Percentiles rank a stretch among this genome's conserved stretches.
Evolutionary conservation across 495 filamentous ascomycete genomes (phyloP).

Genomic region (Aspergillus olivimuriae): DNA sequence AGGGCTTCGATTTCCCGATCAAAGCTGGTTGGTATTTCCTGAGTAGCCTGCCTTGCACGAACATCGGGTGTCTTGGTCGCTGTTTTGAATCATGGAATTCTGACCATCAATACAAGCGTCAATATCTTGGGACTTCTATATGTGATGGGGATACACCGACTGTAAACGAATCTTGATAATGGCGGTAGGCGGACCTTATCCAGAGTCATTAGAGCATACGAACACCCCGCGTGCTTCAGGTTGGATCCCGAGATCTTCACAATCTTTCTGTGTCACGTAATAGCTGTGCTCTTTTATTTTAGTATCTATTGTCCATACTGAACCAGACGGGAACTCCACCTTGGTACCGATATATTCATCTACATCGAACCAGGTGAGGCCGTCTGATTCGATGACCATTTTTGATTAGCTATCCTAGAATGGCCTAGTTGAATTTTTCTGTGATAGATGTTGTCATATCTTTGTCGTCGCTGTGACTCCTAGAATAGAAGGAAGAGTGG

Average conservation of each 20-base stretch:
- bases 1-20: slow-evolving; percentile 1
- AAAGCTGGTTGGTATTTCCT: not conserved
- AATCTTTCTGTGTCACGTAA: not conserved
- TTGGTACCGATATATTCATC: slow-evolving; percentile 2
- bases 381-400: not conserved
- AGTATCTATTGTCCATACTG: not conserved
- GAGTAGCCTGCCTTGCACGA: slow-evolving; percentile 2
- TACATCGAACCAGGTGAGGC: slow-evolving; percentile 3
- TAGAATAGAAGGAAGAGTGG: too few relatives aligned
- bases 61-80: not conserved
- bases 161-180: slow-evolving; percentile 3
- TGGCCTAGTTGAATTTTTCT: not conserved
- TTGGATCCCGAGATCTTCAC: not conserved
- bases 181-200: slow-evolving; percentile 1
- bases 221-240: slow-evolving; percentile 3
- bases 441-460: too few relatives aligned
- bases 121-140: not conserved
- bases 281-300: slow-evolving; percentile 2
- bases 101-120: not conserved
- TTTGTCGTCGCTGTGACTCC: too few relatives aligned
- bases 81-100: slow-evolving; percentile 3
- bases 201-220: slow-evolving; percentile 1
- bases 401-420: not conserved
- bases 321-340: slow-evolving; percentile 1
- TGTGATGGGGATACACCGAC: not conserved